Evolutionary conservation across 1,139 yeast genomes (phyloP).

Genomic region (Ogataea hybrid): DNA sequence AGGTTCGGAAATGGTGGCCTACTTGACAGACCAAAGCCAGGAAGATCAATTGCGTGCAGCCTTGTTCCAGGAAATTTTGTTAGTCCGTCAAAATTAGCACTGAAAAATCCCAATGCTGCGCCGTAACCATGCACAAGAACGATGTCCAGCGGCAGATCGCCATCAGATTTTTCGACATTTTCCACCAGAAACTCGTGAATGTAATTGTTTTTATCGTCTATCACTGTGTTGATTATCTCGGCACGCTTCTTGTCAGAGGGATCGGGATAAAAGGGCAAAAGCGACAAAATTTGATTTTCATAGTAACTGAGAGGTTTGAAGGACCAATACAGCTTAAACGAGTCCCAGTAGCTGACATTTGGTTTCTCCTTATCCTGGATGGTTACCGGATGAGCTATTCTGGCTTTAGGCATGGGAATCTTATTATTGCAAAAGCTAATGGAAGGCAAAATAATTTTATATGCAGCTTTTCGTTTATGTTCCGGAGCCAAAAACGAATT

Average conservation of each 20-base stretch:
- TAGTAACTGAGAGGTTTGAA: slow-evolving; percentile 37
- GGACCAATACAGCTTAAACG: slow-evolving; percentile 45
- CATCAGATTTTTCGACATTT: slow-evolving; percentile 32
- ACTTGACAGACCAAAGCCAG: slow-evolving; percentile 81
- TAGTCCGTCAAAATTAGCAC: slow-evolving; percentile 63
- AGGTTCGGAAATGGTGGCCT: slow-evolving; percentile 51
- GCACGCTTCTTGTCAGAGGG: slow-evolving; percentile 51
- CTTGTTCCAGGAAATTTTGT: slow-evolving; percentile 40
- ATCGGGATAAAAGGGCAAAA: slow-evolving; percentile 58
- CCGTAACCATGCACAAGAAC: slow-evolving; percentile 89
- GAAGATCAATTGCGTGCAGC: slow-evolving; percentile 77
- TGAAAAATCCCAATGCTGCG: slow-evolving; percentile 84
- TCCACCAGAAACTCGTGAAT: slow-evolving; percentile 64
- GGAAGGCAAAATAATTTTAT: no score
- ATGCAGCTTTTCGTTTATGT: no score
- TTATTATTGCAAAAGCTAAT: not conserved
- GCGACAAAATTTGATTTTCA: slow-evolving; percentile 45
- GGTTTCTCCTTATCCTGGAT: not conserved
- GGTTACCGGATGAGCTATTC: no score
- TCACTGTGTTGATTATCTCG: slow-evolving; percentile 46
- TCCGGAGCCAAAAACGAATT: no score
- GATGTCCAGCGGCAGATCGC: slow-evolving; percentile 38
- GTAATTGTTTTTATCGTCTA: slow-evolving; percentile 43
- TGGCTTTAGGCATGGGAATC: not conserved
- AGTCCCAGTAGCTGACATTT: slow-evolving; percentile 28